Base-by-base conservation (phyloP, 768 basidiomycete species). In the Amanita muscaria region DNA sequence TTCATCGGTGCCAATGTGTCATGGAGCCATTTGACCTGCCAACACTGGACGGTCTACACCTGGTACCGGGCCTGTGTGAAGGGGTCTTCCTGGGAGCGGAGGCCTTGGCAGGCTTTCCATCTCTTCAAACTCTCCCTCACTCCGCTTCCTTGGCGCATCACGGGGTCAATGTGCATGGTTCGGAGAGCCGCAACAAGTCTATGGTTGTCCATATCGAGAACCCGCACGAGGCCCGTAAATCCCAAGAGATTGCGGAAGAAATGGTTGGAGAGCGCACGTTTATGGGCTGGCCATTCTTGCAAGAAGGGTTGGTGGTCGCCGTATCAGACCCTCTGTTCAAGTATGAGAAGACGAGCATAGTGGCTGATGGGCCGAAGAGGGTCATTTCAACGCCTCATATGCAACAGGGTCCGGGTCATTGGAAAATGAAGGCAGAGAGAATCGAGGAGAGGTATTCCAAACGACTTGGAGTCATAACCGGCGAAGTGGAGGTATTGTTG, bases 31-130 rank as follows among this genome's bases (percentile, higher is more conserved):
- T 89, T 67, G 76, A 93, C 54, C 74, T 98, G 7, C 96, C 96
- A 0, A 91, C 83, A 0, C 70, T 98, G 25, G 74, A 77, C 41
- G 93, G 90, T 2, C 72, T 96, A 12, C 83, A 90, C 53, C 75
- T 96, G 32, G 72, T 93, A 29, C 76, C 84, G 32, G 94, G 94
- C 4, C 76, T 98, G 1, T 78, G 87, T 48, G 83, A 92, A 21
- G 93, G 94, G 14, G 93, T 91, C 8, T 76, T 79, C 44, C 79
- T 93, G 8, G 94, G 94, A 40, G 74, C 77, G 4, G 73, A 81
- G 27, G 88, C 92, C 5, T 72, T 98, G 5, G 91, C 96, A 1
- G 96, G 96, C 8, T 99, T 99, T 75, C 94, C 96, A 0, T 94
- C 96, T 1, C 73, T 98, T 23, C 77, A 93, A 49, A 96, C 93